A percentile compares a stretch with the other conserved stretches of the same genome.
Conservation (phyloP, 2,329 filamentous ascomycete genomes). For the Fusarium cyanostomum region DNA sequence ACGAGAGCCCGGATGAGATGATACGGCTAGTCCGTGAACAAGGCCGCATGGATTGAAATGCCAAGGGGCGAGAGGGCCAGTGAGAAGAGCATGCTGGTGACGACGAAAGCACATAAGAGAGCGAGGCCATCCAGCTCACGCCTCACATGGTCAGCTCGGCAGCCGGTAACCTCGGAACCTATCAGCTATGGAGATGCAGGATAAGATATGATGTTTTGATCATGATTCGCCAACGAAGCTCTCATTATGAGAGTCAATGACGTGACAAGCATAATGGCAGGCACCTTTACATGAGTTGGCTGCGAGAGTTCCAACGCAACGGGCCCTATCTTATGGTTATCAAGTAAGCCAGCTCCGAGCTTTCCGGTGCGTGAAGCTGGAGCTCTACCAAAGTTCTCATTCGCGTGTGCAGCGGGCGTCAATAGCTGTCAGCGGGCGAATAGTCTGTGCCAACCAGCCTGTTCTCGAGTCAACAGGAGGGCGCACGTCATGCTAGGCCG, state of each 20-base stretch:
- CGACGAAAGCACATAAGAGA: neutral
- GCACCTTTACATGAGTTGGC: neutral
- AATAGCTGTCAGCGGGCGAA: slow-evolving; percentile 6
- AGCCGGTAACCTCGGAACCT: neutral
- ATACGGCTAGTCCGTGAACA: neutral
- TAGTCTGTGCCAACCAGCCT: slow-evolving; percentile 8
- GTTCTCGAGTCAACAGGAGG: neutral
- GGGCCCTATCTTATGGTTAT: slow-evolving; percentile 7
- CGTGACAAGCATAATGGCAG: slow-evolving; percentile 1
- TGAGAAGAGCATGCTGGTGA: neutral
- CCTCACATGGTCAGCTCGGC: slow-evolving; percentile 9
- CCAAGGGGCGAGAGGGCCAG: neutral
- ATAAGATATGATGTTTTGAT: neutral
- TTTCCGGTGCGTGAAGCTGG: slow-evolving; percentile 24
- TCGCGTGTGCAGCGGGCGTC: slow-evolving; percentile 4
- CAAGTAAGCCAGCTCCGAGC: slow-evolving; percentile 28
- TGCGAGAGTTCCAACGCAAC: neutral
- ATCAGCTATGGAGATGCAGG: slow-evolving; percentile 2
- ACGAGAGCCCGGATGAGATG: neutral
- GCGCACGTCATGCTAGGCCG: neutral
- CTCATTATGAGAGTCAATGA: slow-evolving; percentile 19
- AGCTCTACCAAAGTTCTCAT: slow-evolving; percentile 9
- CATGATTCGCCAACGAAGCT: neutral
- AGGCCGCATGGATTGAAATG: neutral
- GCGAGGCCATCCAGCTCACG: neutral